Conservation (phyloP, 345 rosid species). For the Boechera divaricarpa region DNA sequence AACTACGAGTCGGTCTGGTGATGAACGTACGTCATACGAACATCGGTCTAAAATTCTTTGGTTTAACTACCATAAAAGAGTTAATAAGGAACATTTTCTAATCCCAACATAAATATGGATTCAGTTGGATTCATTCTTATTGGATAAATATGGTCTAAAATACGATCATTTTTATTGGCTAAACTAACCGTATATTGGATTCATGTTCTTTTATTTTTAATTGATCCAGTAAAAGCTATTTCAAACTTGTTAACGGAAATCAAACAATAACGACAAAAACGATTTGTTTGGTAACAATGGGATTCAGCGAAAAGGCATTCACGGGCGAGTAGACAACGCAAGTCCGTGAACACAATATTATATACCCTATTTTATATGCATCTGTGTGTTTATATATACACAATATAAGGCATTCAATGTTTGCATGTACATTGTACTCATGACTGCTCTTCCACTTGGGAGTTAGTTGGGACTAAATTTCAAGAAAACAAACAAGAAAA, state of each 20-base stretch:
- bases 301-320: slow-evolving; percentile 30
- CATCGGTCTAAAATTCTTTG: no score
- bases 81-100: no score
- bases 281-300: slow-evolving; percentile 6
- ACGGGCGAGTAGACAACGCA: slow-evolving; percentile 32
- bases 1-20: no score
- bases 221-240: neutral
- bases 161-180: no score
- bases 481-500: slow-evolving; percentile 27
- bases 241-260: neutral
- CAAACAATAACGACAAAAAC: slow-evolving; percentile 5
- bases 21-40: no score
- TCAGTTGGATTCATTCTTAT: no score
- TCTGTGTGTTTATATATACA: neutral
- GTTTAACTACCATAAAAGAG: no score
- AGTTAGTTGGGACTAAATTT: slow-evolving; percentile 1
- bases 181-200: neutral
- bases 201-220: neutral
- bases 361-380: neutral
- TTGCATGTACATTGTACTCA: slow-evolving; percentile 28
- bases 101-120: no score
- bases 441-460: slow-evolving; percentile 30
- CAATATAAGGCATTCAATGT: neutral
- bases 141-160: no score
- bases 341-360: slow-evolving; percentile 37